Conservation (phyloP, 139 green algal species). For the Chlamydomonas sp. region DNA sequence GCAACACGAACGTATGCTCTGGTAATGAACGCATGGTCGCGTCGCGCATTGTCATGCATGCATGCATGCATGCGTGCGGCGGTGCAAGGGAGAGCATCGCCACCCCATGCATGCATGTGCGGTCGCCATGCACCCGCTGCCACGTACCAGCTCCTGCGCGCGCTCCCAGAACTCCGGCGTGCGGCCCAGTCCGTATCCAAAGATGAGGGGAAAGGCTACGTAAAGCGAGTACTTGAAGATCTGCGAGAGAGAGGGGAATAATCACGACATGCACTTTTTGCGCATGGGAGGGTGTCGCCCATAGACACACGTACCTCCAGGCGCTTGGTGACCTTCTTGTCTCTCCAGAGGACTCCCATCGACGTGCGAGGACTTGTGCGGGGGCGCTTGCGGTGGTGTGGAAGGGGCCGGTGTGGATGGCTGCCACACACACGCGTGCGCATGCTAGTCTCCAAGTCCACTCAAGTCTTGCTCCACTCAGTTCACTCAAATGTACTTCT, state of each 20-base stretch:
- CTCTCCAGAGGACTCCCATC: too few relatives aligned
- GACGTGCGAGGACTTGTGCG: too few relatives aligned
- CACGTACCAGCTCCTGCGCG: conserved; percentile 7
- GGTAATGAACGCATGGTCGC: neutral
- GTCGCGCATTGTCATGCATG: neutral
- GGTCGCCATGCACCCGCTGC: neutral
- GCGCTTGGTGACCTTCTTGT: neutral
- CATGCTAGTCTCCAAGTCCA: neutral
- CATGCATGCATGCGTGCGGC: too few relatives aligned
- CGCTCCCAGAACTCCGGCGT: conserved; percentile 48
- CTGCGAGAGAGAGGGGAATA: conserved; percentile 30
- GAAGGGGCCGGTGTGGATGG: too few relatives aligned
- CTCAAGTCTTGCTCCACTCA: neutral
- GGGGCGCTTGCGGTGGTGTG: too few relatives aligned
- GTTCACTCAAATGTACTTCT: too few relatives aligned
- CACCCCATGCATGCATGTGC: neutral
- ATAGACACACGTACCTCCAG: conserved; percentile 1
- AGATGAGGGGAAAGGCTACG: conserved; percentile 52
- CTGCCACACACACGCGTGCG: too few relatives aligned
- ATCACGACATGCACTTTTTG: neutral
- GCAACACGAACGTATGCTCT: neutral
- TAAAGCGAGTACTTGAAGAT: conserved; percentile 69
- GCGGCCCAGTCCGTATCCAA: conserved; percentile 57
- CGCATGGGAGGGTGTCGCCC: neutral
- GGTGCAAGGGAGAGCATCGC: neutral